A percentile compares a stretch with the other conserved stretches of the same genome.
Conservation (phyloP, 139 green algal genomes). For the Tetratostichococcus sp. region DNA sequence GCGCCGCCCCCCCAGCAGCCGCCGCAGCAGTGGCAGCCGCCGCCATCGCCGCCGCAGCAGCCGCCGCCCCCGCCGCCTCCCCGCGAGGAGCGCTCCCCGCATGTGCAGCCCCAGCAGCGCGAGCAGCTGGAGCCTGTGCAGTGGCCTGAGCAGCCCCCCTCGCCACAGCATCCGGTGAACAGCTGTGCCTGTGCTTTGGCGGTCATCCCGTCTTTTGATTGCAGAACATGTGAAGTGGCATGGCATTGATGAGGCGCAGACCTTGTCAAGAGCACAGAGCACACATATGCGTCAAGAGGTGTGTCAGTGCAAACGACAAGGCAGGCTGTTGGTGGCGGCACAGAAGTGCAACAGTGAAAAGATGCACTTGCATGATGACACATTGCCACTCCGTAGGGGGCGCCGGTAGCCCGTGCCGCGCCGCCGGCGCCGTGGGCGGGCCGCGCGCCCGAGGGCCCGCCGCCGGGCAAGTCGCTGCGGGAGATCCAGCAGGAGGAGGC, state of each 20-base stretch:
- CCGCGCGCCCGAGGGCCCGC: slow-evolving; percentile 21
- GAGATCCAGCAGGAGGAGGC: slow-evolving; percentile 81
- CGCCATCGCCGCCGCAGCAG: background rate
- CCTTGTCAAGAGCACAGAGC: no score
- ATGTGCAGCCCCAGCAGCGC: background rate
- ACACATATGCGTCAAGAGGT: no score
- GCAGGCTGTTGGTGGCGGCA: no score
- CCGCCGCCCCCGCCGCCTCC: background rate
- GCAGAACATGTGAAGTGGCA: no score
- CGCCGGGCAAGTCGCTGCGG: slow-evolving; percentile 45
- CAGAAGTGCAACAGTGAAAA: no score
- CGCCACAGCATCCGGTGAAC: background rate
- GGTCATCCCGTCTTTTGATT: no score
- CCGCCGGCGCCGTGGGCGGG: slow-evolving; percentile 59
- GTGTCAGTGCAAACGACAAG: no score
- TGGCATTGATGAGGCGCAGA: no score
- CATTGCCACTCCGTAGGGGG: no score
- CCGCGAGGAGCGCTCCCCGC: background rate
- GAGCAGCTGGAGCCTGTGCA: slow-evolving; percentile 5
- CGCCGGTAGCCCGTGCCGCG: slow-evolving; percentile 18
- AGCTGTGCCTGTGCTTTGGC: no score
- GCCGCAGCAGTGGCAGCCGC: background rate
- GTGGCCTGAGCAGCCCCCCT: slow-evolving; percentile 4
- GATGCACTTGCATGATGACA: no score
- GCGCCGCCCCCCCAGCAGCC: no score